These are phyloP conservation scores for Fusarium drepaniforme DNA, from an alignment of 2,329 filamentous ascomycete species.

Conservation along the genomic window DNA sequence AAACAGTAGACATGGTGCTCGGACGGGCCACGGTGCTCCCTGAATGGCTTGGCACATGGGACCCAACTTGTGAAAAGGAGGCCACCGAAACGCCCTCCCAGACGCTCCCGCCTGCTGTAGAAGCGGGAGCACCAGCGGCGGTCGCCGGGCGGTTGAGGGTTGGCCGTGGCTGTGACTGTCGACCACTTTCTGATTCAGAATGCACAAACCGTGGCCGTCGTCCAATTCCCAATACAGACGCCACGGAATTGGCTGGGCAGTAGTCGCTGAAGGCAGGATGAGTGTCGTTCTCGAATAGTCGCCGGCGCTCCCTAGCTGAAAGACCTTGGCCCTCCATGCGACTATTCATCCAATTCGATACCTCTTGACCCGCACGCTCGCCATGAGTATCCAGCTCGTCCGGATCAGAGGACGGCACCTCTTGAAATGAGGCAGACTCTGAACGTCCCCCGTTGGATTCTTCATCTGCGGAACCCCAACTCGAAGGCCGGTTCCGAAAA, in stretches of 20 bases:
- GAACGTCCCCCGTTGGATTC: not conserved
- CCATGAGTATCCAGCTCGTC: slow-evolving; percentile 3
- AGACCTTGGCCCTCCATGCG: slow-evolving; percentile 24
- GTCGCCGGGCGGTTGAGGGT: not conserved
- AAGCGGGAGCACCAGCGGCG: not conserved
- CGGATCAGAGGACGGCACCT: not conserved
- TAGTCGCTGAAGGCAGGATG: slow-evolving; percentile 38
- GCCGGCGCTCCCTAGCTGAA: slow-evolving; percentile 13
- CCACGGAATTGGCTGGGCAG: slow-evolving; percentile 1
- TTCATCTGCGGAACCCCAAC: not conserved
- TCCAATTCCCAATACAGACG: not conserved
- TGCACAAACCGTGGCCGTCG: not conserved
- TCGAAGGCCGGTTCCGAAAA: not conserved
- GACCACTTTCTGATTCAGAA: not conserved
- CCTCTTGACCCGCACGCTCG: slow-evolving; percentile 6
- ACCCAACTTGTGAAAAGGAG: slow-evolving; percentile 8
- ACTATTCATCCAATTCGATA: slow-evolving; percentile 31
- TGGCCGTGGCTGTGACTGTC: not conserved
- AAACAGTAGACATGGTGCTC: not conserved
- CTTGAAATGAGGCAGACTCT: not conserved
- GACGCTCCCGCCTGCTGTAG: not conserved
- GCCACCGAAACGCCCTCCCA: slow-evolving; percentile 27
- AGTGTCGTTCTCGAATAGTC: slow-evolving; percentile 20
- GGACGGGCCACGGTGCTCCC: not conserved
- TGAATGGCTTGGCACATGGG: not conserved